Base-by-base conservation (phyloP, 495 filamentous ascomycete species). In the Platismatia glauca region DNA sequence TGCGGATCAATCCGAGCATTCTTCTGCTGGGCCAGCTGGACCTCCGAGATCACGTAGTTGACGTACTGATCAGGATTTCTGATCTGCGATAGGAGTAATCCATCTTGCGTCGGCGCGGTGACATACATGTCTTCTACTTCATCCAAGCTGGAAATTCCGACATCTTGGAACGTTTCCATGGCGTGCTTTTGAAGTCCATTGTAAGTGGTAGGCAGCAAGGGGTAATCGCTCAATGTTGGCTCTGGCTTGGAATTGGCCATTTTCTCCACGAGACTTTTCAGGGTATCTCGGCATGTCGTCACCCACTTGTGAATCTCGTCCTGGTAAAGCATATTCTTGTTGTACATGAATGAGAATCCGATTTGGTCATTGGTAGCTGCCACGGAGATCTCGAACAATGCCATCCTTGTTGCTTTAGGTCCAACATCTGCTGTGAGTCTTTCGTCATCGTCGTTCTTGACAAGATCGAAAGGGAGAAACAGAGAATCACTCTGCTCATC, bases 281-380 rank as follows among this genome's bases (percentile, higher is more conserved):
- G 74, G 18, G 82, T 74, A 38, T 81, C 68, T 56, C 82, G 77
- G 66, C 84, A 89, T 60, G 77, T 74, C 11, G 76, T 73, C 13
- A 88, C 77, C 87, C 87, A 89, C n/a, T 65, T 64, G 29, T 72
- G 71, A 46, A 90, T 85, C 16, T 76, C 73, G 7, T 78, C 67
- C 57, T 83, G 84, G 60, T 86, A 81, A 55, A 78, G 76, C 71
- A 84, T 86, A 63, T 78, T 75, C 39, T 76, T 77, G 71, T 82
- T 86, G 71, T 83, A 88, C 0, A 82, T 74, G 69, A 90, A 86
- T n/a, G 81, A 83, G 65, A 88, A 75, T n/a, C 81, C 81, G 11
- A 86, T 78, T 60, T 75, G 76, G 37, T 84, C 85, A 60, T 83
- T 75, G 46, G 81, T 79, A 16, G 87, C 77, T 68, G 82, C 78